Conservation (phyloP, 257 asterid genomes). For the Anisodus tanguticus region DNA sequence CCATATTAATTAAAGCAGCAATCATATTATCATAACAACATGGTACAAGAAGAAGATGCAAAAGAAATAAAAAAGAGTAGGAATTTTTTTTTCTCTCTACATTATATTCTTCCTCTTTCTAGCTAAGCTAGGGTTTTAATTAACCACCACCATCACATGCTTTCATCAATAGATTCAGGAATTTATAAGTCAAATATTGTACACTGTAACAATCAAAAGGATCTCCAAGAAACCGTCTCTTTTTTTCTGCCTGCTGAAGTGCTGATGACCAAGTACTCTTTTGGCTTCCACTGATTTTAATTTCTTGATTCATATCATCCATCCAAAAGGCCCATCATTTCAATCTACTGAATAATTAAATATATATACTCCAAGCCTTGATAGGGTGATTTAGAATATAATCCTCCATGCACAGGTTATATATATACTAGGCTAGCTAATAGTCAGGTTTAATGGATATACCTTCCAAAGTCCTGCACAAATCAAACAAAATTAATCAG, state of each 20-base stretch:
- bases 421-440: constrained; percentile 12
- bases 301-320: background rate
- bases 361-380: background rate
- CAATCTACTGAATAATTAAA: background rate
- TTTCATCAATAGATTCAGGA: background rate
- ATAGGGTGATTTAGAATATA: constrained; percentile 12
- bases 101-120: background rate
- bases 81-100: background rate
- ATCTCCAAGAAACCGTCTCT: background rate
- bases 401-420: constrained; percentile 25
- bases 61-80: background rate
- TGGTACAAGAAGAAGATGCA: background rate
- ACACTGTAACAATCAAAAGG: background rate
- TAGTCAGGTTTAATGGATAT: constrained; percentile 6
- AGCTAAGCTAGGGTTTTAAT: constrained; percentile 13
- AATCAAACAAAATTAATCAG: background rate
- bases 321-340: background rate
- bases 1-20: background rate
- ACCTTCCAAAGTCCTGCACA: constrained; percentile 12
- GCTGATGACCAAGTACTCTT: constrained; percentile 14
- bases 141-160: constrained; percentile 28
- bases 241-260: background rate
- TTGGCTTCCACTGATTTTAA: constrained; percentile 6
- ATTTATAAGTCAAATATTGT: background rate
- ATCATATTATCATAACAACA: background rate